Evolutionary conservation across 768 basidiomycete species (phyloP).

Genomic region (Collybia nuda): DNA sequence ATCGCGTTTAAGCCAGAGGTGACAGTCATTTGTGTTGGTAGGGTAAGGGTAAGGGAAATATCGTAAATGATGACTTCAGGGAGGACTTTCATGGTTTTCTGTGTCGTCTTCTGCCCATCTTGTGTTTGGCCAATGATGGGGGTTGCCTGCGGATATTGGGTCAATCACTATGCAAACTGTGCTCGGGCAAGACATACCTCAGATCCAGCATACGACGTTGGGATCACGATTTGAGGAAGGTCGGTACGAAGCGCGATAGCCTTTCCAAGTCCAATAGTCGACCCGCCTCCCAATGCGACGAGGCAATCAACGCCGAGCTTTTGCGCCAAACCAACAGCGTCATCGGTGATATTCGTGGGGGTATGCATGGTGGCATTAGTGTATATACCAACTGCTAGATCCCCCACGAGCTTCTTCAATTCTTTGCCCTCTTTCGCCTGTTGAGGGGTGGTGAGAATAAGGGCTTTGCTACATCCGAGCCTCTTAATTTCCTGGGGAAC

Average conservation of each 20-base stretch:
- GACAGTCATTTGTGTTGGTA: slow-evolving; percentile 30
- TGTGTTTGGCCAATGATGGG: slow-evolving; percentile 40
- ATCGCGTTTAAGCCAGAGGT: slow-evolving; percentile 41
- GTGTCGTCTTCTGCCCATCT: slow-evolving; percentile 37
- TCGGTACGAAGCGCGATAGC: slow-evolving; percentile 37
- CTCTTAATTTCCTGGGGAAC: slow-evolving; percentile 27
- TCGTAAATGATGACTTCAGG: slow-evolving; percentile 42
- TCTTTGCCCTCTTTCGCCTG: slow-evolving; percentile 26
- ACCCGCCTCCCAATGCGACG: slow-evolving; percentile 37
- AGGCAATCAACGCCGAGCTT: slow-evolving; percentile 31
- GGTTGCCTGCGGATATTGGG: slow-evolving; percentile 24
- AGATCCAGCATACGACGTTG: slow-evolving; percentile 39
- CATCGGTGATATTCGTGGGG: slow-evolving; percentile 33
- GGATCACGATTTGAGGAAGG: slow-evolving; percentile 37
- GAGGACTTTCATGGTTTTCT: slow-evolving; percentile 33
- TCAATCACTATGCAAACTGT: not conserved
- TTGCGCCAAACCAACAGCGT: slow-evolving; percentile 24
- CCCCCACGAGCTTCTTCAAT: slow-evolving; percentile 14
- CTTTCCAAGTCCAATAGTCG: slow-evolving; percentile 37
- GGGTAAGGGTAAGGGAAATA: slow-evolving; percentile 32
- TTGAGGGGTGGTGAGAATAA: slow-evolving; percentile 32
- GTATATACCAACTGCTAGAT: slow-evolving; percentile 29
- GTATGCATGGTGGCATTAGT: slow-evolving; percentile 41
- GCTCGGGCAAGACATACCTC: slow-evolving; percentile 21
- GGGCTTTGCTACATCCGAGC: slow-evolving; percentile 29